A percentile compares a stretch with the other conserved stretches of the same genome.
phyloP scores from a whole-genome alignment of 139 green algal species.

The Mesotaenium endlicherianum region DNA sequence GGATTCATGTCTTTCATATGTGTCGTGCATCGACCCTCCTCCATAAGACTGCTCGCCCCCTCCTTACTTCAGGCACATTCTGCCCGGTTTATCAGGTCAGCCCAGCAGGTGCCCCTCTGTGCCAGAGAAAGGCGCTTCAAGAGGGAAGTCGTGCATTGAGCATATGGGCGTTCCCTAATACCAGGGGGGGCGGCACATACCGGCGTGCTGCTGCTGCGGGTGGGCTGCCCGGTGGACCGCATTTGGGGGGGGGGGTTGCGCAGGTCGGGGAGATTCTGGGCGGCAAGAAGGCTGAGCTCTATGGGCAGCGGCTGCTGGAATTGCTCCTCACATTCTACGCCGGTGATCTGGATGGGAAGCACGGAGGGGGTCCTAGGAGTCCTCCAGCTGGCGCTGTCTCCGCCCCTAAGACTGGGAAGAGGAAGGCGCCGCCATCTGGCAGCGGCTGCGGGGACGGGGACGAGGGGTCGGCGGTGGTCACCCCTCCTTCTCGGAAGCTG shows the following conservation, averaged over 20 bases:
- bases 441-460: not conserved
- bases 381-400: not conserved
- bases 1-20: no score
- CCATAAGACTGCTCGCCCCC: no score
- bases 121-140: not conserved
- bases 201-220: no score
- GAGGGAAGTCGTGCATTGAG: not conserved
- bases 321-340: not conserved
- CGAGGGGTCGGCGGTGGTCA: not conserved
- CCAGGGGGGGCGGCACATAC: not conserved
- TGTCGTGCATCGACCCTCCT: no score
- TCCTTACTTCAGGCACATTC: not conserved
- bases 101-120: not conserved
- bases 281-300: not conserved
- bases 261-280: slow-evolving; percentile 12
- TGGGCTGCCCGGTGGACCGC: no score
- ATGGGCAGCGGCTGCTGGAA: not conserved
- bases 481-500: no score
- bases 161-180: not conserved
- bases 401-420: no score
- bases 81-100: not conserved
- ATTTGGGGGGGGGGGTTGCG: not conserved
- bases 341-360: not conserved
- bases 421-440: not conserved
- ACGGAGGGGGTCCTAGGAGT: not conserved